Conservation (phyloP, 75 land plant genomes). For the Sequoia sempervirens region DNA sequence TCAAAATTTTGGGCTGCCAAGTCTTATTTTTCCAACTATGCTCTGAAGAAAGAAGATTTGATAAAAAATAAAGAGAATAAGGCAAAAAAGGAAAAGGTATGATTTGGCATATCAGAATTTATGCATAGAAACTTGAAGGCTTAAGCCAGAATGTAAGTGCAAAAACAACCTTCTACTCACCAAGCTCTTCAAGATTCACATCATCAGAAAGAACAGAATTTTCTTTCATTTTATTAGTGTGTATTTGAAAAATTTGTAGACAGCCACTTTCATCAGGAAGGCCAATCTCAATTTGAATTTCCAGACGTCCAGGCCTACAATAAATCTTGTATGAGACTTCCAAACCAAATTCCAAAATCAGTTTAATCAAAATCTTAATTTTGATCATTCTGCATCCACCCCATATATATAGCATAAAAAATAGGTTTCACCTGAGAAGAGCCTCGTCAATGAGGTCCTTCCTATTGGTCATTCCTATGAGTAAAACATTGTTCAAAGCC, state of each 20-base stretch:
- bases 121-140: background rate
- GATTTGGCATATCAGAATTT: background rate
- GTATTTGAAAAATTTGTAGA: conserved; percentile 85
- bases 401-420: background rate
- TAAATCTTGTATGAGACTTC: background rate
- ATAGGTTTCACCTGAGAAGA: conserved; percentile 58
- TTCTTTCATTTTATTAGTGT: conserved; percentile 95
- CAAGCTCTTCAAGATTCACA: conserved; percentile 82
- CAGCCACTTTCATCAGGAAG: conserved; percentile 95
- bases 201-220: conserved; percentile 88
- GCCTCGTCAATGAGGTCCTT: conserved; percentile 99
- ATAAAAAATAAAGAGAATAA: background rate
- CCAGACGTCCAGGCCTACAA: conserved; percentile 91
- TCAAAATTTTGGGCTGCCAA: too few relatives aligned
- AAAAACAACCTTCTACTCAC: conserved; percentile 27
- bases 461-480: conserved; percentile 98
- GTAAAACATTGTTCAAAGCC: conserved; percentile 88
- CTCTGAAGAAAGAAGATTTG: too few relatives aligned
- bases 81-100: background rate
- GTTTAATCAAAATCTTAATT: background rate
- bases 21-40: too few relatives aligned
- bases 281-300: conserved; percentile 90
- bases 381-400: background rate
- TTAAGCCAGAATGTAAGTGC: background rate
- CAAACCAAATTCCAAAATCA: background rate